A percentile compares a stretch with the other conserved stretches of the same genome.
These are phyloP conservation scores for Atractiella rhizophila DNA, from an alignment of 768 basidiomycete species.

Conservation along the genomic window DNA sequence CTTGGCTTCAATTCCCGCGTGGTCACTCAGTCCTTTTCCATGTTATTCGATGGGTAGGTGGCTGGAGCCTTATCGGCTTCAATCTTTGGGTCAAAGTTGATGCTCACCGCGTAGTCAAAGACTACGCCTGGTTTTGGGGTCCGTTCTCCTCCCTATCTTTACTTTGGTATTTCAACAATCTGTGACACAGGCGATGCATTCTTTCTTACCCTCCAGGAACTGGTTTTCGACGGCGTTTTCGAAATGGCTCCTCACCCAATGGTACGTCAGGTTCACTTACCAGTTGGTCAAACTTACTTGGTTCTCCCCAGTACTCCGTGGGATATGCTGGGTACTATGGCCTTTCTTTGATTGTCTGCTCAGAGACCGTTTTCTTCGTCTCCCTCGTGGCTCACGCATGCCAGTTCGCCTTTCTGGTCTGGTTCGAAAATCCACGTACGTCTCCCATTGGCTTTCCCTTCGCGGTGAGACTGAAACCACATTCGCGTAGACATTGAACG, in stretches of 20 bases:
- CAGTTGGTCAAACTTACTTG: background rate
- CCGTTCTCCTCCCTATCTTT: conserved; percentile 11
- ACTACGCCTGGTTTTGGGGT: conserved; percentile 94
- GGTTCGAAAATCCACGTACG: conserved; percentile 92
- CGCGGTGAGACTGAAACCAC: too few relatives aligned
- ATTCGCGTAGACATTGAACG: conserved; percentile 52
- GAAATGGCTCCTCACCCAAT: conserved; percentile 56
- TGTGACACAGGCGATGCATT: conserved; percentile 16
- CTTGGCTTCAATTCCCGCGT: conserved; percentile 49
- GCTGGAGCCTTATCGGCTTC: conserved; percentile 61
- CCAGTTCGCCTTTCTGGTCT: conserved; percentile 83
- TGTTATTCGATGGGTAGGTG: conserved; percentile 68
- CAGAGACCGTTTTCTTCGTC: conserved; percentile 71
- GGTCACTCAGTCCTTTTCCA: conserved; percentile 49
- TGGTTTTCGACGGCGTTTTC: conserved; percentile 94
- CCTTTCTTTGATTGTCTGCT: conserved; percentile 64
- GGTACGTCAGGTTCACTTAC: background rate
- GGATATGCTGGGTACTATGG: conserved; percentile 48
- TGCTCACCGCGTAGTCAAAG: conserved; percentile 89
- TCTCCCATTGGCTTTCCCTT: too few relatives aligned
- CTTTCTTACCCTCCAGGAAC: conserved; percentile 26
- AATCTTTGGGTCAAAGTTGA: conserved; percentile 98
- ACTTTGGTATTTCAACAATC: background rate
- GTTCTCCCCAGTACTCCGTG: conserved; percentile 56
- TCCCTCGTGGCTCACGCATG: conserved; percentile 83